Base-by-base conservation (phyloP, 2,329 filamentous ascomycete genomes). In the Microascus cirrosus region DNA sequence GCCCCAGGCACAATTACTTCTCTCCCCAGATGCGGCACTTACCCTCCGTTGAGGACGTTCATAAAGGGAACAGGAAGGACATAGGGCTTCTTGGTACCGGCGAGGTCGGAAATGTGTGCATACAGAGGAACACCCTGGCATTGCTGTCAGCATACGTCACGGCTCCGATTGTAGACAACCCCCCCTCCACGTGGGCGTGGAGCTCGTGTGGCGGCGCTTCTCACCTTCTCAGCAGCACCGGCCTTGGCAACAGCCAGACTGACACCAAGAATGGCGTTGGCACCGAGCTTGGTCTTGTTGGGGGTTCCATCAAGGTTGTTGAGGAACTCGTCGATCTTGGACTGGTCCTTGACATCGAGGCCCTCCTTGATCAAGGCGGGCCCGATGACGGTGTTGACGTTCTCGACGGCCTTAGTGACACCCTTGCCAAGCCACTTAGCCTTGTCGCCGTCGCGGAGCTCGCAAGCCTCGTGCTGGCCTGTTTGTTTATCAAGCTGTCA, bases 361-460 rank as follows among this genome's bases (percentile, higher is more conserved):
- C 81, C 82, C 78, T 90, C 83, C 80, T 90, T 85, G 77, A 94
- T 91, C 72, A 93, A 72, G 64, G 86, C 87, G 64, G 90, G 90
- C 67, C 79, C 90, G 72, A 95, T 91, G 74, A 83, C 73, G 61
- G 81, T 79, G 79, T 94, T 94, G 75, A 95, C 90, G 73, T 95
- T 94, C 71, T 85, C 77, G 65, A 94, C 89, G 63, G 90, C 90
- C 78, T 91, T 90, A 72, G 83, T 78, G 66, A 95, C 90, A 80
- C 89, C 89, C 82, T 94, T 94, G 77, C 89, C 89, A 67, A 73
- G 82, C 89, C 89, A 94, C 76, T 90, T 87, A 74, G 79, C 72
- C 82, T 92, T 91, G 79, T 95, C 90, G 69, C 87, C 89, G 72
- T 95, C 90, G 73, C 90, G 89, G 73, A 95, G 88, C 79, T 95